Evolutionary conservation across 495 filamentous ascomycete genomes (phyloP), one percentile per base, ranked within the genome.

Genomic region (Cryomyces antarcticus): DNA sequence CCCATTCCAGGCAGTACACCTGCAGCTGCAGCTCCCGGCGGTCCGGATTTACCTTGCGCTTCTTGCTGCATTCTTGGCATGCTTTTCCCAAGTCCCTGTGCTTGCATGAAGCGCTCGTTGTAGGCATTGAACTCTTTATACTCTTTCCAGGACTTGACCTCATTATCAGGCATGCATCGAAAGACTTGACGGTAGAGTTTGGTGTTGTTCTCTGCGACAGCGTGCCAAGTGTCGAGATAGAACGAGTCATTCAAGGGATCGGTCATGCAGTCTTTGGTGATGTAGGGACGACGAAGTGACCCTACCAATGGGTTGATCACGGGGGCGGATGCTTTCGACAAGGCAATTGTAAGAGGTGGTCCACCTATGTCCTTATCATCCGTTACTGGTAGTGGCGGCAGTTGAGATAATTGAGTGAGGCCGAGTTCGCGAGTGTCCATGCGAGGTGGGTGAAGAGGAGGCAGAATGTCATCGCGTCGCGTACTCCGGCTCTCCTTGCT

Each of bases 161-260:
- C 84, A 43, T 73, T 93, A 54, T 97, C 89, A 2, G 89, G 89
- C 82, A 88, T 88, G 59, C 85, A 93, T 38, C 92, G 77, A 66
- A 97, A 97, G 9, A 97, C 92, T 43, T 79, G 74, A 27, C 92
- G 77, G 62, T 77, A 97, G 30, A 97, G 70, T 46, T 82, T 80
- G 5, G 89, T 95, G 57, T 97, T 97, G 60, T 95, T 95, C 40
- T 81, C 78, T 5, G 89, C 89, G 37, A 86, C 74, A n/a, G 72
- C 63, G 47, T 76, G 75, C 89, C 89, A 97, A 1, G 78, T 77
- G 48, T 93, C 83, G 37, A 85, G 71, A 53, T 79, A 88, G 62
- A 95, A 96, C 2, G 64, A 58, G 45, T 87, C 73, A 47, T 78
- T 78, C 28, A 96, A 65, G 0, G 92, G 89, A 56, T 97, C 89